phyloP scores from a whole-genome alignment of 148 eudicot species.

The Cornus suecica region DNA sequence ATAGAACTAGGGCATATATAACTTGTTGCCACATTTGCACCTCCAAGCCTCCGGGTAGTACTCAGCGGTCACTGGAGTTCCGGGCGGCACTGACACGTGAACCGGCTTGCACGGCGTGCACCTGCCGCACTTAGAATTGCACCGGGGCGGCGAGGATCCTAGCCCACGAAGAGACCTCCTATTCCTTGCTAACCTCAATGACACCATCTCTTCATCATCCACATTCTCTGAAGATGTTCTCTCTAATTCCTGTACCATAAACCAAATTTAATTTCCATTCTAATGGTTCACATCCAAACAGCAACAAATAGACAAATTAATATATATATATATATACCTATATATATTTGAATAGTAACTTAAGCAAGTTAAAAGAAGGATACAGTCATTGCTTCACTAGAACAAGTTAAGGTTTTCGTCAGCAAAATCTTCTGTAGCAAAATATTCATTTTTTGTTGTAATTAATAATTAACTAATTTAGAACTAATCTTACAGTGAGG shows the following conservation, averaged over 20 bases:
- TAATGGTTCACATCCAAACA: neutral
- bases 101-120: slow-evolving; percentile 63
- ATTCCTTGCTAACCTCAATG: neutral
- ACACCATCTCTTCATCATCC: neutral
- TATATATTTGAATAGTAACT: neutral
- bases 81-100: slow-evolving; percentile 56
- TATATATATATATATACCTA: no score
- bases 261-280: no score
- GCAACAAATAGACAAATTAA: neutral
- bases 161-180: slow-evolving; percentile 41
- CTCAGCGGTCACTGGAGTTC: slow-evolving; percentile 49
- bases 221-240: neutral
- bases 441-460: no score
- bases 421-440: no score
- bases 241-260: neutral
- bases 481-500: no score
- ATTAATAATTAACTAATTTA: no score
- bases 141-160: slow-evolving; percentile 64
- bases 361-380: no score
- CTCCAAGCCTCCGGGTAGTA: slow-evolving; percentile 79
- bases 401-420: no score
- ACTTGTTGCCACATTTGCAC: slow-evolving; percentile 60
- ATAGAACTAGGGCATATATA: slow-evolving; percentile 46
- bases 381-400: no score
- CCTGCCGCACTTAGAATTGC: slow-evolving; percentile 51